Conservation (phyloP, 1,284 basidiomycete genomes). For the Apiotrichum sp. region DNA sequence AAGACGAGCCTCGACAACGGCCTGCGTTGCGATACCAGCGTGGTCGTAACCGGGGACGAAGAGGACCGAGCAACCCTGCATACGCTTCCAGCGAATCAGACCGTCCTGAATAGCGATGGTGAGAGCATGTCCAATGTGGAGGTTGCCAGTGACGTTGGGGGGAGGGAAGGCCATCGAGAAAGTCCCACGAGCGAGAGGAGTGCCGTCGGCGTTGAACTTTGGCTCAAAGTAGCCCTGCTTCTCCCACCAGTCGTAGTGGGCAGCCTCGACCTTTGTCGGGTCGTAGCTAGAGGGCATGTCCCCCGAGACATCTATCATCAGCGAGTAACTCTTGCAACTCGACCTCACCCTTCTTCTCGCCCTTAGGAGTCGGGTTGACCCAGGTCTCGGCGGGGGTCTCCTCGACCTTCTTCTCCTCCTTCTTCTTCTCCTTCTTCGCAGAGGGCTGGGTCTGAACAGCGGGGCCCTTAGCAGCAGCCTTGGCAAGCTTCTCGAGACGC, state of each 20-base stretch:
- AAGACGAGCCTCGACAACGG: conserved; percentile 90
- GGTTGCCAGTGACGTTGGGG: conserved; percentile 95
- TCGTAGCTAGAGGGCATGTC: conserved; percentile 77
- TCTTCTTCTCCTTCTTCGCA: conserved; percentile 71
- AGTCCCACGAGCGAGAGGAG: conserved; percentile 54
- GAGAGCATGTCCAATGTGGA: conserved; percentile 95
- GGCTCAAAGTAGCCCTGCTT: conserved; percentile 86
- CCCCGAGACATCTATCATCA: conserved; percentile 64
- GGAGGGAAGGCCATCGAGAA: conserved; percentile 92
- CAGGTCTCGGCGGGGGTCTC: conserved; percentile 55
- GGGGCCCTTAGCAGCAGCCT: conserved; percentile 56
- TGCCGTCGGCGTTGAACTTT: conserved; percentile 57
- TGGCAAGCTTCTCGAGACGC: conserved; percentile 53
- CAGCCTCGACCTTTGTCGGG: conserved; percentile 87
- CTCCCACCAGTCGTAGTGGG: conserved; percentile 99
- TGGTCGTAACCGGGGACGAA: conserved; percentile 97
- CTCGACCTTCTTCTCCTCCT: conserved; percentile 56
- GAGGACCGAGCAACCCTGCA: conserved; percentile 87
- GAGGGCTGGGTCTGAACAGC: conserved; percentile 39
- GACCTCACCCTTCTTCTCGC: conserved; percentile 76
- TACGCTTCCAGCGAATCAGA: conserved; percentile 87
- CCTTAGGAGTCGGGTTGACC: conserved; percentile 77
- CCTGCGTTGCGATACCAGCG: conserved; percentile 97
- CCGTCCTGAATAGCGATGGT: conserved; percentile 90
- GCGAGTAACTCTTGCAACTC: not conserved